Conservation (phyloP, 495 filamentous ascomycete species). For the Hypomontagnella monticulosa region DNA sequence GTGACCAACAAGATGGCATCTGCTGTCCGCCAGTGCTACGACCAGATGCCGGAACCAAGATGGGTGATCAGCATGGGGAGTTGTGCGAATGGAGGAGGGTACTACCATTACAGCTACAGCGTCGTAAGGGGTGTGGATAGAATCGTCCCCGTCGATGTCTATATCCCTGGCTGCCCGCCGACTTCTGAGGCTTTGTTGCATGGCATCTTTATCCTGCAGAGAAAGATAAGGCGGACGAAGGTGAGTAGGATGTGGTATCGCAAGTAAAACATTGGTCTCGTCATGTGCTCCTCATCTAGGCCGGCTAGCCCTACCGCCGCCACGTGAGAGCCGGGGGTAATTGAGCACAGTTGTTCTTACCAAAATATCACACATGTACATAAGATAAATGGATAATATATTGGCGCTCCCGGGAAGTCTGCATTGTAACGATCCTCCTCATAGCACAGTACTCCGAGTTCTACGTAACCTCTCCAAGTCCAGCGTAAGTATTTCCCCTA, state of each 20-base stretch:
- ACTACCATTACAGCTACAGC: constrained; percentile 93
- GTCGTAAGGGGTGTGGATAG: constrained; percentile 88
- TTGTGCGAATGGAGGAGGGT: constrained; percentile 92
- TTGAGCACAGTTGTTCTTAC: no score
- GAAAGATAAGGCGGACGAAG: constrained; percentile 87
- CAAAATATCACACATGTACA: no score
- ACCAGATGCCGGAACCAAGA: constrained; percentile 95
- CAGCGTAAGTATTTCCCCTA: no score
- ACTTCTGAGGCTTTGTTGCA: constrained; percentile 90
- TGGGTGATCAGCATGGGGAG: constrained; percentile 95
- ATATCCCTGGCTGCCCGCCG: constrained; percentile 92
- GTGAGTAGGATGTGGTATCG: constrained; percentile 74
- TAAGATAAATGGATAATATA: no score
- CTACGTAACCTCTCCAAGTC: no score
- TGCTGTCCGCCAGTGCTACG: constrained; percentile 92
- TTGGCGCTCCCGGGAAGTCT: no score
- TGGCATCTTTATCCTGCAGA: constrained; percentile 85
- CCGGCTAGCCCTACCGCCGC: no score
- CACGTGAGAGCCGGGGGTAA: no score
- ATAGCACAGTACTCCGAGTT: no score
- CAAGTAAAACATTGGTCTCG: constrained; percentile 51
- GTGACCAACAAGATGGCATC: constrained; percentile 99
- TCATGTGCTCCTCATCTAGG: no score
- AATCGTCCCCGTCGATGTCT: constrained; percentile 91
- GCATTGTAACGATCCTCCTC: no score